A percentile compares a stretch with the other conserved stretches of the same genome.
phyloP scores from a whole-genome alignment of 2,329 filamentous ascomycete genomes.

The Xylariales sp. region DNA sequence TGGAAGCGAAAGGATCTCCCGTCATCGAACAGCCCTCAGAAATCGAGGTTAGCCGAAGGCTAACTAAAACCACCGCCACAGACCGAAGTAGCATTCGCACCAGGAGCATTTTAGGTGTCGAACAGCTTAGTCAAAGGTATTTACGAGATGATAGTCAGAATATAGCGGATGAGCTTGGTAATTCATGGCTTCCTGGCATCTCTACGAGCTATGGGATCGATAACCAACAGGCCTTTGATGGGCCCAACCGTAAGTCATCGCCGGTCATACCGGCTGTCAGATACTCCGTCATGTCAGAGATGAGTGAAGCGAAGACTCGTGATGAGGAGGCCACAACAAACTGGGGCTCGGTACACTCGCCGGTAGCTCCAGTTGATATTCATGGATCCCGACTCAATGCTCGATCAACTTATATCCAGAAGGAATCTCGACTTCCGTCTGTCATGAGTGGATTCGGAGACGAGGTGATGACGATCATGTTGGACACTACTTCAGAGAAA shows the following conservation, averaged over 20 bases:
- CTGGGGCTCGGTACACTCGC: slow-evolving; percentile 49
- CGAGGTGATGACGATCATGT: slow-evolving; percentile 39
- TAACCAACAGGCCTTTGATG: slow-evolving; percentile 17
- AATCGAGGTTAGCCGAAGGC: slow-evolving; percentile 15
- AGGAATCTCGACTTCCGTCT: slow-evolving; percentile 13
- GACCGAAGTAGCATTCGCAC: slow-evolving; percentile 34
- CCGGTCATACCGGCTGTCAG: slow-evolving; percentile 40
- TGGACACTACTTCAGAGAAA: slow-evolving; percentile 31
- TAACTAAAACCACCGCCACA: slow-evolving; percentile 24
- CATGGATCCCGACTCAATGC: slow-evolving; percentile 36
- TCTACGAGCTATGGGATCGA: slow-evolving; percentile 12
- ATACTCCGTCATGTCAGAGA: slow-evolving; percentile 30
- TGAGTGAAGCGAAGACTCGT: slow-evolving; percentile 28
- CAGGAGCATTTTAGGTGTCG: slow-evolving; percentile 35
- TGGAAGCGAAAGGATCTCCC: slow-evolving; percentile 18
- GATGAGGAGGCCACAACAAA: slow-evolving; percentile 39
- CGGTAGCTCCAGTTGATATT: slow-evolving; percentile 39
- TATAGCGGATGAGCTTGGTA: slow-evolving; percentile 28
- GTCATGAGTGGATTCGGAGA: slow-evolving; percentile 8
- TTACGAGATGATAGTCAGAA: slow-evolving; percentile 21
- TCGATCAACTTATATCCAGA: slow-evolving; percentile 35
- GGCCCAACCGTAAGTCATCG: slow-evolving; percentile 42
- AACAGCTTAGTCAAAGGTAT: slow-evolving; percentile 23
- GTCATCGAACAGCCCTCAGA: slow-evolving; percentile 19
- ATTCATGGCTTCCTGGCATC: slow-evolving; percentile 35